Percentiles rank a stretch among this genome's conserved stretches.
Conservation (phyloP, 148 eudicot species). For the Gaultheria prostrata region DNA sequence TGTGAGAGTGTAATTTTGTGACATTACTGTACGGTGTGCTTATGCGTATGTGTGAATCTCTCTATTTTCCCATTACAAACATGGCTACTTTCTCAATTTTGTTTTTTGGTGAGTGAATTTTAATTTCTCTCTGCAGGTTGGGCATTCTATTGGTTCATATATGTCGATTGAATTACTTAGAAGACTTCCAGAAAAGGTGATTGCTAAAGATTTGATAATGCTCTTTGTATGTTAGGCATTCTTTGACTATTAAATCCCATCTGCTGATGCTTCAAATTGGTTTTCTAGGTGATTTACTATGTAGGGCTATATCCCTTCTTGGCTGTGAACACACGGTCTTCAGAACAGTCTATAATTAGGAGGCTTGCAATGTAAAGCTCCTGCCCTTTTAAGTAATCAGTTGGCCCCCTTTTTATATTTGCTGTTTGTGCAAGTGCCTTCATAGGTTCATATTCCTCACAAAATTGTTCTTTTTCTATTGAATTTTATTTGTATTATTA, state of each 20-base stretch:
- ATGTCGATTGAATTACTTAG: constrained; percentile 66
- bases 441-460: neutral
- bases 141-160: constrained; percentile 86
- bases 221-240: neutral
- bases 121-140: constrained; percentile 52
- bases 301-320: constrained; percentile 81
- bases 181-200: constrained; percentile 61
- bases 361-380: constrained; percentile 60
- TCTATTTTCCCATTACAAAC: neutral
- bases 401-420: constrained; percentile 6
- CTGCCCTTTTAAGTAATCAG: constrained; percentile 1
- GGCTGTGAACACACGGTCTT: constrained; percentile 59
- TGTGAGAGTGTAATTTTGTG: too few species aligned
- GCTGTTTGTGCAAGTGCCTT: neutral
- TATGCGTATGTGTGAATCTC: too few species aligned
- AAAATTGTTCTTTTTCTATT: neutral
- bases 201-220: constrained; percentile 4
- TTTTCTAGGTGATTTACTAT: constrained; percentile 58
- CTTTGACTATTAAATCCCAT: neutral
- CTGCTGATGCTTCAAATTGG: constrained; percentile 17
- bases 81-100: neutral
- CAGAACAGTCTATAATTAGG: constrained; percentile 51
- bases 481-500: neutral
- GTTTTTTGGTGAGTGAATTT: constrained; percentile 5
- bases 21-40: too few species aligned